Base-by-base conservation (phyloP, 257 asterid species). In the Solanum gracilifrons region DNA sequence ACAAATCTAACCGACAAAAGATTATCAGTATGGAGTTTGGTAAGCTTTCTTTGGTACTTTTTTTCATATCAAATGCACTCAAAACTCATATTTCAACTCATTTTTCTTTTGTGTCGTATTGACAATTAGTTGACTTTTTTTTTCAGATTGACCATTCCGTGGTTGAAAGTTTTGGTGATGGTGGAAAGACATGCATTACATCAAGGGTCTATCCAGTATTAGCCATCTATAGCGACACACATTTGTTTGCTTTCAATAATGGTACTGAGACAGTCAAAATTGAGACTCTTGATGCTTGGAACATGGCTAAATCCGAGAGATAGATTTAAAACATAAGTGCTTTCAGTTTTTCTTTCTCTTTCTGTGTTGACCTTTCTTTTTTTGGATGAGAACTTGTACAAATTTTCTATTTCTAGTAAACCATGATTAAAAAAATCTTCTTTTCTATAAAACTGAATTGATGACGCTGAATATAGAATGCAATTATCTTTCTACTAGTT, bases 221-320 rank as follows among this genome's bases (percentile, higher is more conserved):
- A 77, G 35, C 84, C 84, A 25, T 77, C 8, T 4, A 77, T 13
- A 7, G 46, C 0, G 11, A 39, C 29, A 18, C 84, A 41, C n/a
- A 77, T 25, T 77, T 77, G 31, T 77, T 77, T 77, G 84, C 55
- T 66, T 85, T 85, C 87, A 85, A 85, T 68, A 85, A 69, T 69
- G 83, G 87, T 16, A 69, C 82, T 39, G 68, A 85, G 23, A 29
- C 35, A 0, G 4, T 85, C 31, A 55, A 33, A 85, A 85, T 69
- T 85, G 87, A 69, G 71, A 69, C 37, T 41, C 79, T 85, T 46
- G 41, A 69, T 41, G 87, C 71, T 0, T 69, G 87, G 71, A 85
- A 32, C 83, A 85, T 85, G 83, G 21, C 7, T 29, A 85, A 69
- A 6, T 7, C 9, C 6, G 3, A 77, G 8, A 77, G 62, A 41